Evolutionary conservation across 129 eudicot genomes (phyloP).

Genomic region (Lactuca saligna): DNA sequence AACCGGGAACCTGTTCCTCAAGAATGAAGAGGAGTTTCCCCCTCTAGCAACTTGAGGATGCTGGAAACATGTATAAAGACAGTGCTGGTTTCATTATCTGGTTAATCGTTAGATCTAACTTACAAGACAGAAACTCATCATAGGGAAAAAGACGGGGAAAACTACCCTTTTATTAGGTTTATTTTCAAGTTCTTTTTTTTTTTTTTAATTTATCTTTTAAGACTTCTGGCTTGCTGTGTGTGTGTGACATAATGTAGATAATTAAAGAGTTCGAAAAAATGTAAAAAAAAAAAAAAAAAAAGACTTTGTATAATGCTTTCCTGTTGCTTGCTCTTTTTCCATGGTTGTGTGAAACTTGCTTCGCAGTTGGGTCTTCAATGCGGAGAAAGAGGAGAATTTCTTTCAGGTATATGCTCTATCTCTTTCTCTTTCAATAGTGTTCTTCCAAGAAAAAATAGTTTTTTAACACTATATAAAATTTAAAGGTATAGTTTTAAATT

Average conservation of each 20-base stretch:
- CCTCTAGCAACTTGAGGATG: conserved; percentile 43
- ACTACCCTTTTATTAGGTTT: conserved; percentile 7
- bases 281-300: background rate
- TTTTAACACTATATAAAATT: too few relatives aligned
- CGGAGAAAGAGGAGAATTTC: background rate
- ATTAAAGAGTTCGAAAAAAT: conserved; percentile 4
- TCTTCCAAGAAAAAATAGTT: too few relatives aligned
- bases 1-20: conserved; percentile 33
- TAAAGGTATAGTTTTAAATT: too few relatives aligned
- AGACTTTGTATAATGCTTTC: conserved; percentile 6
- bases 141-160: background rate
- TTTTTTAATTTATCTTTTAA: background rate
- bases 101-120: background rate
- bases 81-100: background rate
- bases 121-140: background rate
- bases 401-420: conserved; percentile 3
- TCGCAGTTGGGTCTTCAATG: background rate
- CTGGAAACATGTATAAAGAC: conserved; percentile 8
- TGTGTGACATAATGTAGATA: conserved; percentile 14
- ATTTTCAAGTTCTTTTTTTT: conserved; percentile 1
- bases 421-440: background rate
- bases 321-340: background rate
- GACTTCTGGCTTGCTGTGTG: conserved; percentile 12
- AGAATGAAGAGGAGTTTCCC: conserved; percentile 73
- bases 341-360: background rate